phyloP scores from a whole-genome alignment of 805 yeast species.

The Ogataea trehaloabstinens region DNA sequence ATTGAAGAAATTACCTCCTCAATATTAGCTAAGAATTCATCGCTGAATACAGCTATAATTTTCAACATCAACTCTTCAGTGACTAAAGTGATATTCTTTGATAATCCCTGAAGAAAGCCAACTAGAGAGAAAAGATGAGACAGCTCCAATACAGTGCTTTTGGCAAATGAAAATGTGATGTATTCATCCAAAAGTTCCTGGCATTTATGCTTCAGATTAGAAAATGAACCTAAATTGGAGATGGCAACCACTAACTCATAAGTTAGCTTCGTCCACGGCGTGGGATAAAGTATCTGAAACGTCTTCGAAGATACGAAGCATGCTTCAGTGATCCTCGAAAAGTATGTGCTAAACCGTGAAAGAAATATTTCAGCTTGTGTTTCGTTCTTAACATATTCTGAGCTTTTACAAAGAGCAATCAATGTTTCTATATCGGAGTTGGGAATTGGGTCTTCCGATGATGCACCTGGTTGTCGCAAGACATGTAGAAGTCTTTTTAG shows the following conservation, averaged over 20 bases:
- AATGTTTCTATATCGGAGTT: slow-evolving; percentile 48
- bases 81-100: slow-evolving; percentile 22
- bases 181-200: slow-evolving; percentile 4
- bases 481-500: slow-evolving; percentile 21
- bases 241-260: slow-evolving; percentile 35
- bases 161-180: slow-evolving; percentile 8
- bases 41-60: slow-evolving; percentile 23
- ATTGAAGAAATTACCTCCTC: slow-evolving; percentile 19
- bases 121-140: slow-evolving; percentile 25
- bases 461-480: slow-evolving; percentile 12
- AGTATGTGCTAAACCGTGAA: slow-evolving; percentile 44
- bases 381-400: slow-evolving; percentile 33
- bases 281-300: slow-evolving; percentile 27
- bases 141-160: neutral
- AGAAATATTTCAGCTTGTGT: slow-evolving; percentile 42
- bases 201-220: slow-evolving; percentile 13
- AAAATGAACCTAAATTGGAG: slow-evolving; percentile 25
- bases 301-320: slow-evolving; percentile 33
- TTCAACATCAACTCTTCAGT: slow-evolving; percentile 17
- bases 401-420: slow-evolving; percentile 52
- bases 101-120: slow-evolving; percentile 31
- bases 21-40: slow-evolving; percentile 26
- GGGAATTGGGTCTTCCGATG: slow-evolving; percentile 16
- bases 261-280: slow-evolving; percentile 44
- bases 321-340: slow-evolving; percentile 45